Percentiles rank a stretch among this genome's conserved stretches.
Conservation (phyloP, 2,329 filamentous ascomycete species). For the Aspergillus sp. region DNA sequence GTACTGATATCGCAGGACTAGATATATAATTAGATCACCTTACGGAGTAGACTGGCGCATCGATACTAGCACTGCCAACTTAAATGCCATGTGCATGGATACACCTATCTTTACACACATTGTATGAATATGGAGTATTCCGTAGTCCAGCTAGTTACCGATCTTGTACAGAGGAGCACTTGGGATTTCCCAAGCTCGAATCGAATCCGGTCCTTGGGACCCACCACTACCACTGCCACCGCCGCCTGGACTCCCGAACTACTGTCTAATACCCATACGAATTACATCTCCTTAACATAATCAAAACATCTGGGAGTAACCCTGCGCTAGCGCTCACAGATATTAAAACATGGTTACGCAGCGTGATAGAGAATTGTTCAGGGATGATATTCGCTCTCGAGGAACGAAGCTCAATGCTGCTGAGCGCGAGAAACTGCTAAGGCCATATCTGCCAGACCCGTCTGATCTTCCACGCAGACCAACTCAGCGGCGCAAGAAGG, state of each 20-base stretch:
- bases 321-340: neutral
- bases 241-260: neutral
- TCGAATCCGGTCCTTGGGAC: neutral
- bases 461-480: conserved; percentile 28
- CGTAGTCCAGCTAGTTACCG: no score
- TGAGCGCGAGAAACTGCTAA: conserved; percentile 55
- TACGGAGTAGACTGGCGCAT: no score
- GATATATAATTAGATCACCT: no score
- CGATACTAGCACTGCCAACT: no score
- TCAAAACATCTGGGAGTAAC: neutral
- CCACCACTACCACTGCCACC: neutral
- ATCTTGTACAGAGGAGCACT: no score
- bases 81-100: no score
- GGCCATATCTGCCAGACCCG: conserved; percentile 55
- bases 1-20: no score
- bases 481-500: conserved; percentile 28
- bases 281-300: neutral
- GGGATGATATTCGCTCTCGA: conserved; percentile 42
- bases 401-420: conserved; percentile 44
- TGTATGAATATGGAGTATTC: no score
- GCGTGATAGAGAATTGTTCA: conserved; percentile 37
- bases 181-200: no score
- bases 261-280: neutral
- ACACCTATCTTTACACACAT: no score
- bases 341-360: conserved; percentile 33